Evolutionary conservation across 345 rosid genomes (phyloP), one percentile per base, ranked within the genome.

Genomic region (Brassica nigra): DNA sequence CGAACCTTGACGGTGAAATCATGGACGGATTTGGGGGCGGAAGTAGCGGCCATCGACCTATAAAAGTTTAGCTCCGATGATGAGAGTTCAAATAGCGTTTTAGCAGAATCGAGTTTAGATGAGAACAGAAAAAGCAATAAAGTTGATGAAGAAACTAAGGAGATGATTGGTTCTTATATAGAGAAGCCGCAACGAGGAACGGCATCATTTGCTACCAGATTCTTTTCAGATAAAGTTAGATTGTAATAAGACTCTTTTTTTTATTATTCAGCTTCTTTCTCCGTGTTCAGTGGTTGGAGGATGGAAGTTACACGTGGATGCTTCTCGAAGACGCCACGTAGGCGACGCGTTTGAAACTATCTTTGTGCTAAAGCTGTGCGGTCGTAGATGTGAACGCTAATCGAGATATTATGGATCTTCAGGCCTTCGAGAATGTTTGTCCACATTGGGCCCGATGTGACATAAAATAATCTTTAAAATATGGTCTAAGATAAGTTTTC

Each of bases 1-100:
- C 83, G 3, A 71, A 94, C 97, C 93, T 94, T 94, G 58, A 92
- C 97, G 54, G 92, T 91, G 90, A 94, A 92, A 69, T 90, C 94
- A 52, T 94, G 82, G 16, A 90, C 61, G 42, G 95, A 90, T 47
- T 82, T 79, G n/a, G 84, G 39, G 31, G 80, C 68, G 37, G 97
- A 88, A 64, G 85, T 79, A 79, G 86, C 63, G 39, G 97, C 97
- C 97, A 94, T 92, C 0, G 90, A 23, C 27, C 27, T 23, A 23
- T 23, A 23, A 23, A 23, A 23, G 27, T 23, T 23, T 23, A 23
- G 27, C 27, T 23, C 27, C 27, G 27, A 23, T 23, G 27, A 23
- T 23, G 27, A 23, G 27, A 23, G 27, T 23, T 23, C 27, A 23
- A 23, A 23, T 23, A 23, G 47, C 69, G 83, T 82, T 77, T 75